These are phyloP conservation scores for Aspergillus hancockii DNA, from an alignment of 495 filamentous ascomycete species.

Conservation along the genomic window DNA sequence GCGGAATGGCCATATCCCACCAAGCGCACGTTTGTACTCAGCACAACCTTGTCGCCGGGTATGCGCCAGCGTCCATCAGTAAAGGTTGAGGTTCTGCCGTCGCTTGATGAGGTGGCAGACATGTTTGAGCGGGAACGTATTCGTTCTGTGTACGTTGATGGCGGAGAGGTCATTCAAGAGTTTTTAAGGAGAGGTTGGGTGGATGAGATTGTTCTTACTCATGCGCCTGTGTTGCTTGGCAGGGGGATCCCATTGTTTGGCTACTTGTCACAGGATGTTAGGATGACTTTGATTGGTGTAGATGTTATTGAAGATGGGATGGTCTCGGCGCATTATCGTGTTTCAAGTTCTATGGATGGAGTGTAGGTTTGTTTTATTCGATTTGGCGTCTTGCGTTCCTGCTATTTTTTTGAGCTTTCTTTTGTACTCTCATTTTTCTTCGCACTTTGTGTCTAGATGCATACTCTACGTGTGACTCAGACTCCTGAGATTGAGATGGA, in stretches of 20 bases:
- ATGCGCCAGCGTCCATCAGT: not conserved
- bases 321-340: not conserved
- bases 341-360: no score
- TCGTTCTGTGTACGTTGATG: constrained; percentile 16
- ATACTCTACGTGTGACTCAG: no score
- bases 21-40: constrained; percentile 9
- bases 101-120: constrained; percentile 3
- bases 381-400: no score
- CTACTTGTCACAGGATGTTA: constrained; percentile 3
- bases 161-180: constrained; percentile 11
- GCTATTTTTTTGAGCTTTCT: no score
- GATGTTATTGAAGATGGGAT: constrained; percentile 17
- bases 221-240: constrained; percentile 10
- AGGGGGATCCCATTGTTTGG: constrained; percentile 2
- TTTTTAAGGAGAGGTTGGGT: constrained; percentile 16
- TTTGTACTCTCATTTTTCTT: no score
- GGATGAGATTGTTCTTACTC: constrained; percentile 17
- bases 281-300: constrained; percentile 10
- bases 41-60: not conserved
- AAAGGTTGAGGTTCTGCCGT: constrained; percentile 1
- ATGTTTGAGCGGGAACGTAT: constrained; percentile 1
- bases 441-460: no score
- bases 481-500: no score
- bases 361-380: no score
- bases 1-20: constrained; percentile 14